A percentile compares a stretch with the other conserved stretches of the same genome.
Conservation (phyloP, 2,329 filamentous ascomycete species). For the Colletotrichum sp. region DNA sequence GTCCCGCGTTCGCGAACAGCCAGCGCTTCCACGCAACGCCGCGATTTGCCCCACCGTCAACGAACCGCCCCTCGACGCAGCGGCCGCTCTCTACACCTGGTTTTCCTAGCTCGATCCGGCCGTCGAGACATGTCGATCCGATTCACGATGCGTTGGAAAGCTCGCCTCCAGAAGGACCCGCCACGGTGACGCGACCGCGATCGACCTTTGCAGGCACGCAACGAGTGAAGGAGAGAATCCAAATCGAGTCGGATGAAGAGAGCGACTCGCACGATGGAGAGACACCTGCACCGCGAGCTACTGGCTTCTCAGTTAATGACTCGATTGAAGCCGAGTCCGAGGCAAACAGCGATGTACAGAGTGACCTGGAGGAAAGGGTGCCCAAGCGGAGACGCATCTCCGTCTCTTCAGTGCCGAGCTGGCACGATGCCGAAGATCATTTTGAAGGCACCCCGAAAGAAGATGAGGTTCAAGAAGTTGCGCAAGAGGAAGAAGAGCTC, state of each 20-base stretch:
- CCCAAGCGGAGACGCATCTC: constrained; percentile 21
- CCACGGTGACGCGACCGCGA: background rate
- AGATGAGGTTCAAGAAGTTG: background rate
- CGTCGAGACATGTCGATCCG: constrained; percentile 26
- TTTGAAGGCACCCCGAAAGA: background rate
- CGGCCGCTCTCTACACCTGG: constrained; percentile 10
- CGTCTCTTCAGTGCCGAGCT: constrained; percentile 20
- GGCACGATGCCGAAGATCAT: background rate
- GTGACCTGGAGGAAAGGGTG: background rate
- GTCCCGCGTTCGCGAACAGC: constrained; percentile 8
- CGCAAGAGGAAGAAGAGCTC: background rate
- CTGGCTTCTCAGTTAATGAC: background rate
- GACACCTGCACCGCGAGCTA: background rate
- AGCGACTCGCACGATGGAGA: constrained; percentile 26
- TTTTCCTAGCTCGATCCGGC: constrained; percentile 14
- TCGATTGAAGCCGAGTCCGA: constrained; percentile 24
- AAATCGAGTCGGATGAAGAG: constrained; percentile 20
- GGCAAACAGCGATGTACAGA: background rate
- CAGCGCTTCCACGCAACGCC: constrained; percentile 42
- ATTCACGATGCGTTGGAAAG: constrained; percentile 14
- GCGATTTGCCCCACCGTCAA: constrained; percentile 40
- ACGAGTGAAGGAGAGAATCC: constrained; percentile 21
- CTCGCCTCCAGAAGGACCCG: background rate
- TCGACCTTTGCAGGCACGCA: background rate
- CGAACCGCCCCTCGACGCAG: constrained; percentile 25